phyloP scores from a whole-genome alignment of 1,284 basidiomycete genomes.

The Sparassis latifolia region DNA sequence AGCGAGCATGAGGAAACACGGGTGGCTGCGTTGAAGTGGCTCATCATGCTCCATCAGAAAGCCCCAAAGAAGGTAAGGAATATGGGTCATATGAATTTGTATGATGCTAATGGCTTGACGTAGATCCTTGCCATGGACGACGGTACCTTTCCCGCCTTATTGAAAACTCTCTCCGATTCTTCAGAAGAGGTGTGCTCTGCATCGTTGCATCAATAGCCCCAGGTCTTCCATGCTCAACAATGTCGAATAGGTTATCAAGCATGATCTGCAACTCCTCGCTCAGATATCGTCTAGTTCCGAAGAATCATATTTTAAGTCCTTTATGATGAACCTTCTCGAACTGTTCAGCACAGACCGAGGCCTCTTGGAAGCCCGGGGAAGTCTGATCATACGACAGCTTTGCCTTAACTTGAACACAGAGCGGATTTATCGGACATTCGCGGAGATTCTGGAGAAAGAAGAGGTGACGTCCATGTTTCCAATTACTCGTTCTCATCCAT shows the following conservation, averaged over 20 bases:
- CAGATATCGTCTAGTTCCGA: constrained; percentile 95
- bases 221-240: constrained; percentile 55
- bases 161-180: constrained; percentile 95
- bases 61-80: constrained; percentile 80
- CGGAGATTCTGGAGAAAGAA: constrained; percentile 96
- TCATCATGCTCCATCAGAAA: constrained; percentile 98
- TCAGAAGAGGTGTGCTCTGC: constrained; percentile 74
- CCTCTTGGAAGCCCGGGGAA: constrained; percentile 88
- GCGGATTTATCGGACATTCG: constrained; percentile 91
- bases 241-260: constrained; percentile 75
- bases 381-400: constrained; percentile 92
- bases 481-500: constrained; percentile 40
- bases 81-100: background rate
- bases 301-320: constrained; percentile 91
- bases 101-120: background rate
- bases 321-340: constrained; percentile 93
- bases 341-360: constrained; percentile 93
- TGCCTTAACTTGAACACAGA: constrained; percentile 95
- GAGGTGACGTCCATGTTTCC: constrained; percentile 52
- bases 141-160: constrained; percentile 89
- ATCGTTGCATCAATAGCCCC: background rate
- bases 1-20: constrained; percentile 96
- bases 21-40: constrained; percentile 94
- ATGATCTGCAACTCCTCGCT: constrained; percentile 91
- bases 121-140: constrained; percentile 95